These are phyloP conservation scores for Arxiozyma telluris DNA, from an alignment of 1,139 yeast species.

Conservation along the genomic window DNA sequence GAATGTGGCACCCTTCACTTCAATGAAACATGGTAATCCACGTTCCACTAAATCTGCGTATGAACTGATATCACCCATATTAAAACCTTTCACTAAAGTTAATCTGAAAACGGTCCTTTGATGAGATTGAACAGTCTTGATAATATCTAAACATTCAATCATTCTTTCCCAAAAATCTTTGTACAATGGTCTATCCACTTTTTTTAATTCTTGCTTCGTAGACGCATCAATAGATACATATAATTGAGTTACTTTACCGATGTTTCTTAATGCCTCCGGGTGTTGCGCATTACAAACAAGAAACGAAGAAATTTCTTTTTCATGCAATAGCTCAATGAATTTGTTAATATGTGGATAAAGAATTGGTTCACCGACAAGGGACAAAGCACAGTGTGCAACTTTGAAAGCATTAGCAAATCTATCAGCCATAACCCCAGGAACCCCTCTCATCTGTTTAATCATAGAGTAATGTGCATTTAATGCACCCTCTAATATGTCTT, in stretches of 20 bases:
- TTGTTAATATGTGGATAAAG: conserved; percentile 86
- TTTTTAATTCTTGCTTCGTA: conserved; percentile 66
- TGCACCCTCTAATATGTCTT: conserved; percentile 75
- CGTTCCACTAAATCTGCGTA: conserved; percentile 81
- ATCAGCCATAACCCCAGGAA: conserved; percentile 86
- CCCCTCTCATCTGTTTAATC: conserved; percentile 90
- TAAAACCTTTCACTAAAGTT: conserved; percentile 87
- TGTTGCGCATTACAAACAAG: conserved; percentile 94
- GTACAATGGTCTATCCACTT: conserved; percentile 80
- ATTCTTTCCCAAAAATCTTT: conserved; percentile 91
- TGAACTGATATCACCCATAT: conserved; percentile 72
- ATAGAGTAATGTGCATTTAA: conserved; percentile 81
- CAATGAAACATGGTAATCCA: conserved; percentile 82
- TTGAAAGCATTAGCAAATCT: conserved; percentile 84
- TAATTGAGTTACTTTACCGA: conserved; percentile 75
- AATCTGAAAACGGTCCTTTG: conserved; percentile 89
- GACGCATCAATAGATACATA: conserved; percentile 93
- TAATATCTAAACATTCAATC: conserved; percentile 68
- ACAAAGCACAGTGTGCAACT: conserved; percentile 84
- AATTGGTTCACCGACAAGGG: conserved; percentile 90
- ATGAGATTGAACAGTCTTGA: conserved; percentile 60
- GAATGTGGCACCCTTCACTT: conserved; percentile 89
- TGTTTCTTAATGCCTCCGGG: conserved; percentile 65
- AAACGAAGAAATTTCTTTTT: conserved; percentile 70
- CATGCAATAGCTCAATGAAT: conserved; percentile 72